phyloP scores from a whole-genome alignment of 306 rosid species.

The Hippophae rhamnoides region DNA sequence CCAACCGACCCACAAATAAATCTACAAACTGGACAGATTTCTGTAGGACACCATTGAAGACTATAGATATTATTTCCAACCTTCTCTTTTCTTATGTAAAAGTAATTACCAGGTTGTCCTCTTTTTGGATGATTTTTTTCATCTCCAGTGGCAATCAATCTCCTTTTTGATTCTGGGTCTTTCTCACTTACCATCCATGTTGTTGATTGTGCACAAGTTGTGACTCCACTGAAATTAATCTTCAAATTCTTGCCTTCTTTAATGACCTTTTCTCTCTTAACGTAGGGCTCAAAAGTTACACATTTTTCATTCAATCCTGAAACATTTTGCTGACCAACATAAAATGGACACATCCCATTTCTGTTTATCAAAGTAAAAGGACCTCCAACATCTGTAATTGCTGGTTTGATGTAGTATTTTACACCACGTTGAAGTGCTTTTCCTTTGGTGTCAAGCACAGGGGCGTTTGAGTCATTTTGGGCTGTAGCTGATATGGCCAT shows the following conservation, averaged over 20 bases:
- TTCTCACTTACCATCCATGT: slow-evolving; percentile 31
- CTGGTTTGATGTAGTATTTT: slow-evolving; percentile 52
- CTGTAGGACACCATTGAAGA: slow-evolving; percentile 43
- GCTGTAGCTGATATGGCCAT: slow-evolving; percentile 21
- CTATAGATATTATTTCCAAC: slow-evolving; percentile 14
- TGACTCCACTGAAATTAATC: slow-evolving; percentile 21
- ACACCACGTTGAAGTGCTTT: slow-evolving; percentile 27
- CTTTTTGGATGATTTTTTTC: not conserved
- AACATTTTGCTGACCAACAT: slow-evolving; percentile 37
- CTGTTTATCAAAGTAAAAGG: slow-evolving; percentile 30
- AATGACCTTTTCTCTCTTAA: slow-evolving; percentile 18
- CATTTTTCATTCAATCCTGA: slow-evolving; percentile 21
- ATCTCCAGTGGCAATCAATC: slow-evolving; percentile 22
- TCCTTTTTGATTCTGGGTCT: slow-evolving; percentile 19
- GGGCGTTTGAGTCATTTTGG: slow-evolving; percentile 6
- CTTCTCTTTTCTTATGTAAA: slow-evolving; percentile 15
- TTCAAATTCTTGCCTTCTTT: slow-evolving; percentile 28
- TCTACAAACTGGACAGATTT: slow-evolving; percentile 37
- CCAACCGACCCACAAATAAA: slow-evolving; percentile 33
- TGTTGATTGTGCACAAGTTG: slow-evolving; percentile 22
- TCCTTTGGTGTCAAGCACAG: slow-evolving; percentile 41
- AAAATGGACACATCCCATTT: slow-evolving; percentile 26
- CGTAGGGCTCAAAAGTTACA: slow-evolving; percentile 34
- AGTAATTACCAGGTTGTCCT: slow-evolving; percentile 13
- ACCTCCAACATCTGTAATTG: slow-evolving; percentile 47